Evolutionary conservation across 164 flowering plant genomes (phyloP).

Genomic region (grape (Vitis vinifera)): DNA sequence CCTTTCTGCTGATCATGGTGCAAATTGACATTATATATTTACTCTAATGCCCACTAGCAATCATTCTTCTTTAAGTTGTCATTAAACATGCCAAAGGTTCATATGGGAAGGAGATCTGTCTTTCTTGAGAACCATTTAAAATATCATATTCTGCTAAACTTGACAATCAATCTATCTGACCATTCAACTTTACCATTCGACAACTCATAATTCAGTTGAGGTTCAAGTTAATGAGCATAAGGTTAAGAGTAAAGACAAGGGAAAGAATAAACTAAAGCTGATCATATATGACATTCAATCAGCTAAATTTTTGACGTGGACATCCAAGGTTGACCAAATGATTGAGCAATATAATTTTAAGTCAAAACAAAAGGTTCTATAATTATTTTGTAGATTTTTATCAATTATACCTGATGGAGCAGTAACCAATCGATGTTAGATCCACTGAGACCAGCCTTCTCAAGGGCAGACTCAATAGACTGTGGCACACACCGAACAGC

Average conservation of each 20-base stretch:
- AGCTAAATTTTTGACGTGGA: too few relatives aligned
- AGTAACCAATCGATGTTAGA: conserved; percentile 85
- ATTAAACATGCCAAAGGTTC: too few relatives aligned
- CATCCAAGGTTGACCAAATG: too few relatives aligned
- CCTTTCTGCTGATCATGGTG: too few relatives aligned
- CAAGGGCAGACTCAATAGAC: conserved; percentile 69
- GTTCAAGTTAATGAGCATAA: background rate
- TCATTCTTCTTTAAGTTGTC: too few relatives aligned
- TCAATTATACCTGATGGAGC: conserved; percentile 85
- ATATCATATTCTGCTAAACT: background rate
- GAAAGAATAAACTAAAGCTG: background rate
- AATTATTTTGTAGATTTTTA: background rate
- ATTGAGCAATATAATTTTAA: background rate
- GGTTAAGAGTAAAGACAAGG: background rate
- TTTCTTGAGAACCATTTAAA: too few relatives aligned
- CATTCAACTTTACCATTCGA: background rate
- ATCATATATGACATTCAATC: background rate
- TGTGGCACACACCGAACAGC: conserved; percentile 85
- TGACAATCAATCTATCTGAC: too few relatives aligned
- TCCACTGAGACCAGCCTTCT: conserved; percentile 60
- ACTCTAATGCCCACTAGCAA: too few relatives aligned
- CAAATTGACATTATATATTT: too few relatives aligned
- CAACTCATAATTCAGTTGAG: background rate
- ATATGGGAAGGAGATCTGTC: too few relatives aligned
- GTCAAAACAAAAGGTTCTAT: too few relatives aligned